A percentile compares a stretch with the other conserved stretches of the same genome.
Conservation (phyloP, 2,329 filamentous ascomycete species). For the Didymella segeticola region DNA sequence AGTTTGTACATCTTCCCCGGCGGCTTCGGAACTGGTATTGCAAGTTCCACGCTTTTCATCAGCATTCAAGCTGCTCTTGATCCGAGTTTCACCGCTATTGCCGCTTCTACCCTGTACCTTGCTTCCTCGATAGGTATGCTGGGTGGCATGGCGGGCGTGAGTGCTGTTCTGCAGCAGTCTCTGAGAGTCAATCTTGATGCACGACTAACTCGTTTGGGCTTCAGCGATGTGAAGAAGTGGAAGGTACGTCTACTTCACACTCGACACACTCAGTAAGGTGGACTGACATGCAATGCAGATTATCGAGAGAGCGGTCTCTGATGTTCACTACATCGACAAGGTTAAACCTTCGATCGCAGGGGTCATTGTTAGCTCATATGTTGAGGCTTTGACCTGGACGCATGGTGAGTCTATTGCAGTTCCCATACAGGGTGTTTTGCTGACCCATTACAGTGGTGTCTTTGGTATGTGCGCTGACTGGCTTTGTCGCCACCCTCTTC, state of each 20-base stretch:
- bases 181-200: slow-evolving; percentile 25
- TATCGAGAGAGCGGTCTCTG: slow-evolving; percentile 27
- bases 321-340: slow-evolving; percentile 29
- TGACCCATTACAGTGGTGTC: slow-evolving; percentile 24
- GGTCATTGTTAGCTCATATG: slow-evolving; percentile 25
- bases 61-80: slow-evolving; percentile 34
- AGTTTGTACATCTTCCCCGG: slow-evolving; percentile 38
- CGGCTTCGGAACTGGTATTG: slow-evolving; percentile 37
- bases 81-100: slow-evolving; percentile 27
- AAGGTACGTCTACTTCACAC: slow-evolving; percentile 3
- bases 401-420: slow-evolving; percentile 21
- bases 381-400: slow-evolving; percentile 34
- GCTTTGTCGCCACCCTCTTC: slow-evolving; percentile 27
- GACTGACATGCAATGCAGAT: slow-evolving; percentile 9
- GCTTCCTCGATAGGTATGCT: slow-evolving; percentile 23
- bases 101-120: slow-evolving; percentile 32
- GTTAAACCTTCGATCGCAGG: slow-evolving; percentile 21
- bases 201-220: slow-evolving; percentile 20
- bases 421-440: not conserved
- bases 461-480: slow-evolving; percentile 23
- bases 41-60: slow-evolving; percentile 36
- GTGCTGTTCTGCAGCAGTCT: slow-evolving; percentile 31
- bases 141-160: slow-evolving; percentile 31
- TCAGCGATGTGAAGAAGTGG: slow-evolving; percentile 5
- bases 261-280: not conserved